Conservation (phyloP, 2,329 filamentous ascomycete genomes). For the Colletotrichum nymphaeae region DNA sequence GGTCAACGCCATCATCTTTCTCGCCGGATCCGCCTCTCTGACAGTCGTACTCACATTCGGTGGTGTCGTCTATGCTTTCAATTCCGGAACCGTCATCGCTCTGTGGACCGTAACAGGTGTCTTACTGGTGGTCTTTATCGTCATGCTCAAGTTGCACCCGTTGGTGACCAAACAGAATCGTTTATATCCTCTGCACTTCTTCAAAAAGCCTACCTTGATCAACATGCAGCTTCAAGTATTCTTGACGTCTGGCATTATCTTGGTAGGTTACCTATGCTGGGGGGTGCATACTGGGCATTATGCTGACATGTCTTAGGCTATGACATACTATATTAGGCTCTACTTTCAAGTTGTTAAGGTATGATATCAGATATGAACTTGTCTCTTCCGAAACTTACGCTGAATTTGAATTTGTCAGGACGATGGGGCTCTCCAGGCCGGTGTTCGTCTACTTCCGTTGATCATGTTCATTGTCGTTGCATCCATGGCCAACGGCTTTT, state of each 20-base stretch:
- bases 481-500: slow-evolving; percentile 48
- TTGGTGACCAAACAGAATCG: slow-evolving; percentile 47
- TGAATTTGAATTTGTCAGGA: slow-evolving; percentile 36
- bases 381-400: no score
- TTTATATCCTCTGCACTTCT: slow-evolving; percentile 55
- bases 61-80: slow-evolving; percentile 59
- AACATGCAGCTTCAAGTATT: slow-evolving; percentile 38
- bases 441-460: slow-evolving; percentile 52
- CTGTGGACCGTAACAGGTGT: slow-evolving; percentile 56
- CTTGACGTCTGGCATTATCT: slow-evolving; percentile 35
- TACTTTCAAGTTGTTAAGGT: slow-evolving; percentile 58
- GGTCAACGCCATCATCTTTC: slow-evolving; percentile 54
- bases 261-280: slow-evolving; percentile 8
- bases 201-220: slow-evolving; percentile 39
- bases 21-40: slow-evolving; percentile 51
- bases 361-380: not conserved
- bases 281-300: slow-evolving; percentile 15
- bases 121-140: slow-evolving; percentile 51
- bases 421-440: slow-evolving; percentile 50
- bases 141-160: slow-evolving; percentile 53
- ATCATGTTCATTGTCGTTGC: slow-evolving; percentile 49
- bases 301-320: not conserved
- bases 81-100: slow-evolving; percentile 53
- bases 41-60: slow-evolving; percentile 62
- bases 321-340: slow-evolving; percentile 58